Evolutionary conservation across 805 yeast species (phyloP).

Genomic region (Teunomyces lycoperdinae): DNA sequence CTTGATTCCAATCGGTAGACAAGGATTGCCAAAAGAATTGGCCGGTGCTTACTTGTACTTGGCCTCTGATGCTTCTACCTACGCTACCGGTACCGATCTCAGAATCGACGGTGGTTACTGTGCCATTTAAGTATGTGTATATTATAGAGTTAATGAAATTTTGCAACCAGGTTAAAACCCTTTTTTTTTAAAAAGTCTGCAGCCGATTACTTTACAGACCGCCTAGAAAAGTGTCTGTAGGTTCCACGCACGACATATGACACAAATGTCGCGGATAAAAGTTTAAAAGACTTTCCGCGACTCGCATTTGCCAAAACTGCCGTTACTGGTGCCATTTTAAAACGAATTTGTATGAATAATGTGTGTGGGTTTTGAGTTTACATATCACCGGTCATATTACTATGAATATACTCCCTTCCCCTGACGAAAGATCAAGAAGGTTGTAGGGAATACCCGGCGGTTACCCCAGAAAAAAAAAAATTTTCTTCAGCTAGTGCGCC

Average conservation of each 20-base stretch:
- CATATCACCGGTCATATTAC: too few species aligned
- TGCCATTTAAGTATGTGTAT: conserved; percentile 32
- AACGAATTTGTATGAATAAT: too few species aligned
- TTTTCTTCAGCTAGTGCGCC: not conserved
- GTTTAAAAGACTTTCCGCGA: too few species aligned
- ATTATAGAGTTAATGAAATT: conserved; percentile 1
- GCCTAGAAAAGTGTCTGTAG: not conserved
- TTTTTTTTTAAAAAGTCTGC: not conserved
- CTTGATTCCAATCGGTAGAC: conserved; percentile 69
- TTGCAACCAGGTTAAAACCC: not conserved
- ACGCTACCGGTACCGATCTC: conserved; percentile 76
- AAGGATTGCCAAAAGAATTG: conserved; percentile 69
- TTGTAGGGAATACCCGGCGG: not conserved
- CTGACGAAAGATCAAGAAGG: not conserved
- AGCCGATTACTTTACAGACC: not conserved
- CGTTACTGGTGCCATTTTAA: too few species aligned
- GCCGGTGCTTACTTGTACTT: conserved; percentile 78
- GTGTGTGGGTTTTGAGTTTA: too few species aligned
- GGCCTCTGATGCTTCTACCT: conserved; percentile 78
- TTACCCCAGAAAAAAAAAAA: conserved; percentile 1
- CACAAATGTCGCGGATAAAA: not conserved
- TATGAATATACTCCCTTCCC: not conserved
- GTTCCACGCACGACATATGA: too few species aligned
- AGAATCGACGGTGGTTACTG: conserved; percentile 79
- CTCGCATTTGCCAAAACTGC: too few species aligned